Conservation (phyloP, 306 rosid species). For the Hippophae tibetana region DNA sequence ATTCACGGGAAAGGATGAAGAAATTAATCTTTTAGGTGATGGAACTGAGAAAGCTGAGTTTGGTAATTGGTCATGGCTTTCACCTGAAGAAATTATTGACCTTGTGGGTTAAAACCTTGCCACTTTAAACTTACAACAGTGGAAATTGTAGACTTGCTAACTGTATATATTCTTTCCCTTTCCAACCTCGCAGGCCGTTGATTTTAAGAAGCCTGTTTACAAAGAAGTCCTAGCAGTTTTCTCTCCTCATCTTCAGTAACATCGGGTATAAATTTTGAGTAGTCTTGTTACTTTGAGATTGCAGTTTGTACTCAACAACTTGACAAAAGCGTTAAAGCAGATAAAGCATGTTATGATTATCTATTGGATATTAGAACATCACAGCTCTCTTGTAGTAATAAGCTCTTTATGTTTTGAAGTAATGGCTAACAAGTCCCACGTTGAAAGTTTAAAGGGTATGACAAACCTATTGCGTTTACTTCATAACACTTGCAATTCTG, state of each 20-base stretch:
- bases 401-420: too few relatives aligned
- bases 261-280: neutral
- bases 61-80: slow-evolving; percentile 86
- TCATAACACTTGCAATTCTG: too few relatives aligned
- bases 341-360: too few relatives aligned
- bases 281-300: too few relatives aligned
- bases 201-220: slow-evolving; percentile 90
- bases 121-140: slow-evolving; percentile 2
- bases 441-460: too few relatives aligned
- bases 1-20: slow-evolving; percentile 70
- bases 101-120: slow-evolving; percentile 38
- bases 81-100: slow-evolving; percentile 51
- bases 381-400: too few relatives aligned
- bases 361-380: too few relatives aligned
- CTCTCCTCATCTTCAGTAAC: slow-evolving; percentile 46
- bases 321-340: too few relatives aligned
- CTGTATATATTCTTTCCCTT: slow-evolving; percentile 4
- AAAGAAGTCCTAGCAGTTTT: slow-evolving; percentile 57
- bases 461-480: too few relatives aligned
- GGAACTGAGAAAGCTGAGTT: slow-evolving; percentile 90
- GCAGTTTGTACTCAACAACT: too few relatives aligned
- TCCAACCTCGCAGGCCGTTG: slow-evolving; percentile 53
- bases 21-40: slow-evolving; percentile 86
- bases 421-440: too few relatives aligned
- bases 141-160: neutral